Evolutionary conservation across 2,329 filamentous ascomycete species (phyloP), one percentile per base, ranked within the genome.

Genomic region (Xylaria sp.): DNA sequence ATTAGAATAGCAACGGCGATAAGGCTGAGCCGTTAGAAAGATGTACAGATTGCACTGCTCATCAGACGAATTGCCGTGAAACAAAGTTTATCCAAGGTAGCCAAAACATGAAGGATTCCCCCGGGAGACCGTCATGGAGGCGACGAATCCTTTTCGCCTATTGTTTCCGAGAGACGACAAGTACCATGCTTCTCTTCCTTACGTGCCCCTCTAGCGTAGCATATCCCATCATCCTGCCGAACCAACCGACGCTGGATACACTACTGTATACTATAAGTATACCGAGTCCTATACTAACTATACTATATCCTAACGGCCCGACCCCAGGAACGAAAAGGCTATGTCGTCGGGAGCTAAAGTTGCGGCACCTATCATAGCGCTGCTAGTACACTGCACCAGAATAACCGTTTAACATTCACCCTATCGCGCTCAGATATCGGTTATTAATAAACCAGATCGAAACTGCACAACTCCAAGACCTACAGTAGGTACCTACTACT

Each of bases 121-220:
- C 58, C n/a, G n/a, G 38, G 38, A 61, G 27, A 38, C 27, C 44
- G 27, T 38, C 39, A 57, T 47, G 51, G 38, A 45, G 44, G 42
- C 36, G 22, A 20, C 44, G 10, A 45, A 36, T 64, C 56, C 50
- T 56, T 31, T 57, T 61, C 65, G 61, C 65, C 61, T 67, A 61
- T 61, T 57, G 55, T 64, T n/a, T 61, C 55, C 65, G 56, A 61
- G 25, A 2, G 17, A 64, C 22, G 22, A 57, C 15, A 67, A 64
- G 61, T 67, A 67, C 65, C 65, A 39, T 67, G 55, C 65, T 51
- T 66, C 60, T 63, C 31, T 27, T 50, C n/a, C n/a, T n/a, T n/a
- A n/a, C n/a, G 10, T 25, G 9, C 17, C 39, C 17, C 39, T 42
- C 39, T 42, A 7, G 13, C 33, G 9, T 36, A 39, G 36, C 36